Base-by-base conservation (phyloP, 768 basidiomycete species). In the Phlegmacium glaucopus region DNA sequence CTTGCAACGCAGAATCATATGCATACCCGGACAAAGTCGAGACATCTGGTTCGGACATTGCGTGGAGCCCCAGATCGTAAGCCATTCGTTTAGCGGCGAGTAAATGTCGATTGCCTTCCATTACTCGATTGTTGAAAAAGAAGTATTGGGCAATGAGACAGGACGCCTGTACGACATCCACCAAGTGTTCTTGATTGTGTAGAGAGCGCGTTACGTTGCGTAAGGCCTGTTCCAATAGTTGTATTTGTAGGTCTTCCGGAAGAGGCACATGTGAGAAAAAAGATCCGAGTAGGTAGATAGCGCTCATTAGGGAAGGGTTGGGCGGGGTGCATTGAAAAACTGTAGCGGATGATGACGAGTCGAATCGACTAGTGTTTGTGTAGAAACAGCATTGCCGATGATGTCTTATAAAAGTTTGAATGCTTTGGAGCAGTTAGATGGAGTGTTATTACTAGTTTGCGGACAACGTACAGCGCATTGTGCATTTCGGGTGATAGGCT, bases 31-130 rank as follows among this genome's bases (percentile, higher is more conserved):
- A 53, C 28, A 49, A 56, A 22, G 44, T 53, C 39, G 44, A 53
- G 17, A 43, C 18, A 18, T 57, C 51, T 16, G 55, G 53, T 15
- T 68, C 60, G 2, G 64, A 65, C 39, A 82, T 70, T 53, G 79
- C 79, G 59, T 83, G 79, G 11, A 84, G 63, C 22, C 79, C 78
- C n/a, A 80, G 71, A 9, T 75, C 77, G 15, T 79, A 68, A n/a
- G 81, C 79, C 16, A 84, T 70, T n/a, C 80, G 73, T 34, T 80
- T 76, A 5, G 81, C 79, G 12, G 77, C 75, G 50, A 76, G 80
- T 2, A 81, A 72, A 51, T 84, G 80, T 28, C 77, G 74, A 60
- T 81, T 82, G 4, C 78, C 83, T 56, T 85, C 82, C 27, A 81
- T 70, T 22, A 70, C 61, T 9, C 80, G 73, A 41, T 72, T 73